These are phyloP conservation scores for Telfairia occidentalis DNA, from an alignment of 331 rosid species.

Conservation along the genomic window DNA sequence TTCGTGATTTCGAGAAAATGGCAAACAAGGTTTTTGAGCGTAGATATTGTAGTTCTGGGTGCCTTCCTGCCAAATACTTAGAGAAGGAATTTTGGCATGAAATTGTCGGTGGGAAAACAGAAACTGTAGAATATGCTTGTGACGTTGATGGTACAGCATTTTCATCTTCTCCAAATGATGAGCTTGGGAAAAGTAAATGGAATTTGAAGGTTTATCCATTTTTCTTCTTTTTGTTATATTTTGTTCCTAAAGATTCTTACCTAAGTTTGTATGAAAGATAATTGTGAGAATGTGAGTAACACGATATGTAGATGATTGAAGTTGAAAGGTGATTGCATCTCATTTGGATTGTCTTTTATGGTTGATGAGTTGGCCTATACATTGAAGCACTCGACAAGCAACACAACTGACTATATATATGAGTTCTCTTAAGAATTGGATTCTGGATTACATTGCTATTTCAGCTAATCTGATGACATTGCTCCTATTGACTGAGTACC, in stretches of 20 bases:
- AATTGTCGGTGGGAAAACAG: conserved; percentile 86
- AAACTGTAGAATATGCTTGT: conserved; percentile 93
- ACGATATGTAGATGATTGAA: background rate
- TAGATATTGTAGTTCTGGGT: conserved; percentile 70
- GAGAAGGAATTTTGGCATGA: conserved; percentile 97
- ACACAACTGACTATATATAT: background rate
- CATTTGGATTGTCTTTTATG: background rate
- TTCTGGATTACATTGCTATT: background rate
- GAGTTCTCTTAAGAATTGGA: background rate
- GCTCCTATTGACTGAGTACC: background rate
- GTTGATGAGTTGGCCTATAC: background rate
- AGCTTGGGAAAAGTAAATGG: conserved; percentile 91
- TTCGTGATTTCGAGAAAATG: conserved; percentile 85
- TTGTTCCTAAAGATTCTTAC: background rate
- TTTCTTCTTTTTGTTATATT: conserved; percentile 14
- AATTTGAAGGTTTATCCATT: conserved; percentile 72
- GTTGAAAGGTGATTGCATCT: background rate
- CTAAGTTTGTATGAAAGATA: background rate
- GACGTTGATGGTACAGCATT: conserved; percentile 98
- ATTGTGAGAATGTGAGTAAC: background rate
- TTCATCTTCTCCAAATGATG: conserved; percentile 72
- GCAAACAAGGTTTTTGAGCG: conserved; percentile 82
- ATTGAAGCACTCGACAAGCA: background rate
- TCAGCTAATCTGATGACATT: background rate
- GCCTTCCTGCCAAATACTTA: conserved; percentile 71